Base-by-base conservation (phyloP, 345 rosid species). In the Isatis tinctoria region DNA sequence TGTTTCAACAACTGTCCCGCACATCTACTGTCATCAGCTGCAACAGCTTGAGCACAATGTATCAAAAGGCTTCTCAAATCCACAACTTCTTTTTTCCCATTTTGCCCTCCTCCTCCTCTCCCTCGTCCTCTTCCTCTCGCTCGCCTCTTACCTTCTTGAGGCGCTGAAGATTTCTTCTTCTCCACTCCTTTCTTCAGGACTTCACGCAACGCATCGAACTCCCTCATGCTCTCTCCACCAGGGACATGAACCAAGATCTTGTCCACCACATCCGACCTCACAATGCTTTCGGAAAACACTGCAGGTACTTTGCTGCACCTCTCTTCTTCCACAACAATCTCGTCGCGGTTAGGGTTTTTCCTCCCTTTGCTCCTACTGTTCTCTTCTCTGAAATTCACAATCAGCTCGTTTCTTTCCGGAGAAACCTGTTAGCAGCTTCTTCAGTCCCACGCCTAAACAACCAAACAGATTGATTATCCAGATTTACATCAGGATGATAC, bases 1-100 rank as follows among this genome's bases (percentile, higher is more conserved):
- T 89, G 92, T 83, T 86, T 88, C 76, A 95, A 71, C 20, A 95
- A 74, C 81, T 90, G 88, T 71, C 77, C 80, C 13, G 96, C 87
- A 75, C 79, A 87, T 56, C 86, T 79, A 10, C 72, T 71, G 43
- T 89, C 93, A 77, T 89, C 90, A 17, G 87, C 75, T 3, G 99
- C 97, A 82, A 89, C 86, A 41, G 93, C 89, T 79, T 90, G 97
- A 14, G 98, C 96, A 80, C 98, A 96, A 54, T 79, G 84, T 78
- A 88, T 84, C 76, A 92, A 56, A 4, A 90, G 85, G 43, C 88
- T 82, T 75, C 99, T 86, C 78, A 92, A 83, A 79, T 96, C 99
- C 67, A 92, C 87, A 52, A 88, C 91, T 79, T 90, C 91, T 56
- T 47, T 85, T 74, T 81, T 89, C 69, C 79, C 86, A 22, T 60